Base-by-base conservation (phyloP, 129 eudicot species). In the Artemisia tridentata region DNA sequence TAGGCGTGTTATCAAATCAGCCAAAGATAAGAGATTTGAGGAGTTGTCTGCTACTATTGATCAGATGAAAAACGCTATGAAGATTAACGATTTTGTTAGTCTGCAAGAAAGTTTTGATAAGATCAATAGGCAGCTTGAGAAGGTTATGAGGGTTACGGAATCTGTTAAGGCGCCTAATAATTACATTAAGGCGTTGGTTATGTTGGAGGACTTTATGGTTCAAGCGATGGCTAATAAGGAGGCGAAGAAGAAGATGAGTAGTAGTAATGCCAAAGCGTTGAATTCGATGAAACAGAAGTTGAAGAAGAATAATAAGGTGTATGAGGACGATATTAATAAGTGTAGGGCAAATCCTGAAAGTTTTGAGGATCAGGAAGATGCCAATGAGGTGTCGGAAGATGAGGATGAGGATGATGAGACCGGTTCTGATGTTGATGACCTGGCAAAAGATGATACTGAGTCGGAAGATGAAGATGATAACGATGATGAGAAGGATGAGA, bases 201-300 rank as follows among this genome's bases (percentile, higher is more conserved):
- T 88, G 90, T 50, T 88, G 69, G 97, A 91, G 74, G 97, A 91
- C 49, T 82, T 75, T 45, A 60, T 91, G 78, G 81, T 79, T 68
- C 91, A 88, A 73, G 85, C 89, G 4, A 73, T 88, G 82, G 90
- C 88, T 2, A 88, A 91, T 47, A 88, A 91, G 81, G 97, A 91
- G 71, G 91, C 80, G 1, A 91, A 86, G 82, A 91, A 91, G 83
- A 91, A 84, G 71, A 91, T 91, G 97, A 91, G 92, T 45, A 88
- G 86, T 27, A 88, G 96, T 68, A 91, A 91, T 76, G 88, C 96
- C 0, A 91, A 88, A 82, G 97, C 97, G 14, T 82, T 91, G 80
- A 91, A 91, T 67, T 69, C 90, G 3, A 84, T 88, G 97, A 88
- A 81, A 55, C 97, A 91, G 75, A 91, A 88, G 55, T 66, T 91